Conservation (phyloP, 768 basidiomycete genomes). For the Epithele typhae region DNA sequence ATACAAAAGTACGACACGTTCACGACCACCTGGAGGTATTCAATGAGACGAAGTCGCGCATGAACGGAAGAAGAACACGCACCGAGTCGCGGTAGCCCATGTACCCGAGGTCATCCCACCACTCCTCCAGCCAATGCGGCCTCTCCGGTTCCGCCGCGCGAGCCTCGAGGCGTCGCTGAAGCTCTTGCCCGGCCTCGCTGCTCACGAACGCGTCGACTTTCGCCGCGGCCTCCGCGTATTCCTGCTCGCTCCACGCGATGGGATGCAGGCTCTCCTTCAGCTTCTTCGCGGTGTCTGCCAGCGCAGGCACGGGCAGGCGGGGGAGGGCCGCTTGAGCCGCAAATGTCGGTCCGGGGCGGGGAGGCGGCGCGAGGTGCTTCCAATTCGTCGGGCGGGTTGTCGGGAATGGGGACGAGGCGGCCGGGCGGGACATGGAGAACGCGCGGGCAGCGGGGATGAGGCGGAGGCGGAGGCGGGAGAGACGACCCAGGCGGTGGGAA, state of each 20-base stretch:
- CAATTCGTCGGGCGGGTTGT: slow-evolving; percentile 49
- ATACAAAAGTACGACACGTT: slow-evolving; percentile 98
- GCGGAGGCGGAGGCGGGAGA: slow-evolving; percentile 9
- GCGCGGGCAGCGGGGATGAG: too few relatives aligned
- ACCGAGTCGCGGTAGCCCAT: slow-evolving; percentile 85
- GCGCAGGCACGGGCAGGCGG: slow-evolving; percentile 69
- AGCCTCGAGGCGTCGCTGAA: slow-evolving; percentile 62
- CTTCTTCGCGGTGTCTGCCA: slow-evolving; percentile 58
- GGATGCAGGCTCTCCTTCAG: slow-evolving; percentile 72
- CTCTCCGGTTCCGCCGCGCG: slow-evolving; percentile 43
- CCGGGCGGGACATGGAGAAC: slow-evolving; percentile 12
- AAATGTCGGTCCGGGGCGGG: slow-evolving; percentile 54
- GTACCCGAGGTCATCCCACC: slow-evolving; percentile 91
- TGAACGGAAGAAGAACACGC: slow-evolving; percentile 20
- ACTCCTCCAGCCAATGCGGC: slow-evolving; percentile 85
- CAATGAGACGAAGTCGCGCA: neutral
- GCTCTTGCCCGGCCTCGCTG: slow-evolving; percentile 35
- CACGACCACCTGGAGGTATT: slow-evolving; percentile 56
- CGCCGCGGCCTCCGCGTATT: slow-evolving; percentile 47
- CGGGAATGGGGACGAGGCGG: slow-evolving; percentile 18
- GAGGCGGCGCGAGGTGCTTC: slow-evolving; percentile 66
- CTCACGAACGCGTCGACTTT: slow-evolving; percentile 67
- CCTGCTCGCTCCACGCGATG: slow-evolving; percentile 59
- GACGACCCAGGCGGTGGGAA: too few relatives aligned
- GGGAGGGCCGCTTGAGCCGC: slow-evolving; percentile 60